phyloP scores from a whole-genome alignment of 352 stramenopile species.

The Phytophthora fragariae region DNA sequence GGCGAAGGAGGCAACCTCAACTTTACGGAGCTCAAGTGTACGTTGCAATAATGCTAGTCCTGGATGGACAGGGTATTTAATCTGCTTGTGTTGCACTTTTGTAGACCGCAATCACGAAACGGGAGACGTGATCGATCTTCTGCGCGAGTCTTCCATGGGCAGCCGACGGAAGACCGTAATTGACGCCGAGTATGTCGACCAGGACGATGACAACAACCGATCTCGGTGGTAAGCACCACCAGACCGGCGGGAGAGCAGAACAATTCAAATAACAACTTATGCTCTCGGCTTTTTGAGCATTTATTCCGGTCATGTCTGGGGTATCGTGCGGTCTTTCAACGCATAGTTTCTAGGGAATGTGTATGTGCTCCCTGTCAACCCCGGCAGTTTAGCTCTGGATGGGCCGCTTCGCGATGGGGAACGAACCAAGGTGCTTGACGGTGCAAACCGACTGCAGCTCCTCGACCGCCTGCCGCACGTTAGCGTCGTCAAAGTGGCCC shows the following conservation, averaged over 20 bases:
- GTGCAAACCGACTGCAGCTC: slow-evolving; percentile 64
- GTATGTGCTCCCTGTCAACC: slow-evolving; percentile 20
- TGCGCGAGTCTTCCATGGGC: slow-evolving; percentile 49
- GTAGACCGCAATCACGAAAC: slow-evolving; percentile 66
- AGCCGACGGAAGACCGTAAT: slow-evolving; percentile 64
- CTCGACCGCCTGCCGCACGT: slow-evolving; percentile 63
- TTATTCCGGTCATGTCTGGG: background rate
- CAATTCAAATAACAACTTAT: background rate
- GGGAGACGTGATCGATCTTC: slow-evolving; percentile 71
- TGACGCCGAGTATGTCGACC: slow-evolving; percentile 78
- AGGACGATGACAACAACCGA: slow-evolving; percentile 41
- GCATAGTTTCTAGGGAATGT: slow-evolving; percentile 26
- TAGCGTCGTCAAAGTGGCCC: slow-evolving; percentile 76
- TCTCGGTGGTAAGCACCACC: slow-evolving; percentile 31
- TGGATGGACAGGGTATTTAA: slow-evolving; percentile 1
- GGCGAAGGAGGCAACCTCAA: slow-evolving; percentile 46
- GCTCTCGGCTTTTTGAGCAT: slow-evolving; percentile 10
- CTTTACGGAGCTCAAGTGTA: slow-evolving; percentile 75
- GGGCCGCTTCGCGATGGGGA: slow-evolving; percentile 65
- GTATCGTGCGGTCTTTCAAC: slow-evolving; percentile 14
- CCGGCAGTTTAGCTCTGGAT: slow-evolving; percentile 45
- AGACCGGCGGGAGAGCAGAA: background rate
- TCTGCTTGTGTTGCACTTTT: background rate
- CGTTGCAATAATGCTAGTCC: slow-evolving; percentile 13
- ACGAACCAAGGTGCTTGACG: slow-evolving; percentile 85